Percentiles rank a stretch among this genome's conserved stretches.
Conservation (phyloP, 306 rosid genomes). For the Malus domestica region ASM211411v1 NC_041803.1:9477501-9478000, state of each 20-base stretch:
- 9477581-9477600: not conserved
- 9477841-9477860: not conserved
- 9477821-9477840: slow-evolving; percentile 81
- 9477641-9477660: slow-evolving; percentile 75
- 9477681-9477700: slow-evolving; percentile 97
- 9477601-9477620: not conserved
- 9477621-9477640: not conserved
- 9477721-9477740: slow-evolving; percentile 81
- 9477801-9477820: slow-evolving; percentile 96
- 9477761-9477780: slow-evolving; percentile 90
- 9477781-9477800: slow-evolving; percentile 96
- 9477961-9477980: slow-evolving; percentile 26
- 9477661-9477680: slow-evolving; percentile 89
- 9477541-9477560: slow-evolving; percentile 2
- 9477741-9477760: slow-evolving; percentile 97
- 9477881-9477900: not conserved
- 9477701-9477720: slow-evolving; percentile 83
- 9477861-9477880: slow-evolving; percentile 14
- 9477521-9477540: slow-evolving; percentile 49
- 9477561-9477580: not conserved
- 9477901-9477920: not conserved
- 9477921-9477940: not conserved
- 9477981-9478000: slow-evolving; percentile 99
- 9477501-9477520: slow-evolving; percentile 71
- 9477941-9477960: not conserved